Conservation (phyloP, 1,284 basidiomycete genomes). For the Ganoderma multipileum region DNA sequence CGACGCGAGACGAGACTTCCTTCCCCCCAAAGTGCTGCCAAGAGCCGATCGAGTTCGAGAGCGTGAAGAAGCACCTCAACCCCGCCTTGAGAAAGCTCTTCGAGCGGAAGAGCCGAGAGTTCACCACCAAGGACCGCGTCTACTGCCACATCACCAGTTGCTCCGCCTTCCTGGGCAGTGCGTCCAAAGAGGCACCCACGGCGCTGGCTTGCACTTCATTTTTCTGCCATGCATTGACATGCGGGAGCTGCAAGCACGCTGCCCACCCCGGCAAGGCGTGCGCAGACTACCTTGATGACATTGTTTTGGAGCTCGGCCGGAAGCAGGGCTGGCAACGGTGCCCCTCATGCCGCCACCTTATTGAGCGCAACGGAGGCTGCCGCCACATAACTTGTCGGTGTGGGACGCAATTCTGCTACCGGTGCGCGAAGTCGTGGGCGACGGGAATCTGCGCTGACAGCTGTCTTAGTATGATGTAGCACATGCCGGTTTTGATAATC, state of each 20-base stretch:
- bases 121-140: conserved; percentile 25
- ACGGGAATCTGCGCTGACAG: conserved; percentile 20
- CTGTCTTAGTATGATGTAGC: conserved; percentile 14
- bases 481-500: background rate
- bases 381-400: conserved; percentile 35
- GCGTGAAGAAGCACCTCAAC: conserved; percentile 19
- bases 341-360: conserved; percentile 29
- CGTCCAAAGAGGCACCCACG: background rate
- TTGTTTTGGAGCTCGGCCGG: conserved; percentile 28
- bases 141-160: conserved; percentile 30
- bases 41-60: conserved; percentile 18
- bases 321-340: conserved; percentile 33
- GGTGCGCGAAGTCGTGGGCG: conserved; percentile 34
- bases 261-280: conserved; percentile 25
- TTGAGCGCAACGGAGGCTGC: conserved; percentile 33
- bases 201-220: background rate
- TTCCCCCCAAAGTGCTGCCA: conserved; percentile 34
- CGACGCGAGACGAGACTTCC: conserved; percentile 27
- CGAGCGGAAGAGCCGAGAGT: conserved; percentile 21
- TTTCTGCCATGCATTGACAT: conserved; percentile 18
- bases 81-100: conserved; percentile 5
- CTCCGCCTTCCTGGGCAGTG: conserved; percentile 25
- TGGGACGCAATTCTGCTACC: conserved; percentile 34
- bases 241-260: conserved; percentile 28
- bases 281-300: conserved; percentile 11